phyloP scores from a whole-genome alignment of 2,329 filamentous ascomycete genomes.

The Microsporum canis region DNA sequence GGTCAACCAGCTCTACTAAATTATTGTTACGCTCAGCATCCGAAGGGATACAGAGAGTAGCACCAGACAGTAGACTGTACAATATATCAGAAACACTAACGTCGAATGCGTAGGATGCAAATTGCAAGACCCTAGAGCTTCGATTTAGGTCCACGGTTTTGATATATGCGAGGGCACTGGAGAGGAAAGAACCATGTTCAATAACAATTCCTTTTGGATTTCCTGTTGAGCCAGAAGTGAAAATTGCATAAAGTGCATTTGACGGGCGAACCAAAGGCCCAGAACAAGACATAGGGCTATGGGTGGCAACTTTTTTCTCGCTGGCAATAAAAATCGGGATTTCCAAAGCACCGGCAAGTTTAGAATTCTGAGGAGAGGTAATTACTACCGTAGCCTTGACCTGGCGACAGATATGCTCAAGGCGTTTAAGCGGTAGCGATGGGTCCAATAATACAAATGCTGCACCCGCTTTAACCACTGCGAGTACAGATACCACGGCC shows the following conservation, averaged over 20 bases:
- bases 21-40: slow-evolving; percentile 30
- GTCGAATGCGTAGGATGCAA: slow-evolving; percentile 78
- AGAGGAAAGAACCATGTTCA: slow-evolving; percentile 35
- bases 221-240: slow-evolving; percentile 46
- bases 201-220: slow-evolving; percentile 50
- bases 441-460: slow-evolving; percentile 22
- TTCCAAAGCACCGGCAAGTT: neutral
- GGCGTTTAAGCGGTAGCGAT: slow-evolving; percentile 21
- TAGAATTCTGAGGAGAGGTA: neutral
- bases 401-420: slow-evolving; percentile 16
- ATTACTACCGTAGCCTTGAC: slow-evolving; percentile 5
- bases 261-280: neutral
- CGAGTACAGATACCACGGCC: slow-evolving; percentile 21
- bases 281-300: neutral
- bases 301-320: neutral
- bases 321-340: neutral
- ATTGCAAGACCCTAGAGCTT: slow-evolving; percentile 53
- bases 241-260: slow-evolving; percentile 44
- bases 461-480: slow-evolving; percentile 20
- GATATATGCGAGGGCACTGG: slow-evolving; percentile 35
- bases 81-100: slow-evolving; percentile 86
- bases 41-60: slow-evolving; percentile 35
- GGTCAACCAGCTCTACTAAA: slow-evolving; percentile 17
- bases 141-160: slow-evolving; percentile 37
- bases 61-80: slow-evolving; percentile 21